Conservation (phyloP, 2,329 filamentous ascomycete genomes). For the Cadophora luteo-olivacea region DNA sequence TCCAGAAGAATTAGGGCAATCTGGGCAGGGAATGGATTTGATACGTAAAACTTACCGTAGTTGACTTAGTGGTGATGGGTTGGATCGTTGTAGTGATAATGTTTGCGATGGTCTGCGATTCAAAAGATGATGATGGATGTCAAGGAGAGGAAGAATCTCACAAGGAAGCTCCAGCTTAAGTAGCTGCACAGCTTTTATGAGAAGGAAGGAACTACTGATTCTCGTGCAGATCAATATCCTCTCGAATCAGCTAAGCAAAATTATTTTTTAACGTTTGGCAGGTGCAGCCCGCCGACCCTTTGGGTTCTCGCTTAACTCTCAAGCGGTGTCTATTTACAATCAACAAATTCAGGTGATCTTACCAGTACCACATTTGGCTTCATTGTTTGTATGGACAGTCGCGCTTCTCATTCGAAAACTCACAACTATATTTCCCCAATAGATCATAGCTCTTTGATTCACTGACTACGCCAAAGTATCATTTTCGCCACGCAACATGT, state of each 20-base stretch:
- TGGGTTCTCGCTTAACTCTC: neutral
- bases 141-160: neutral
- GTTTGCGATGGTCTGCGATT: neutral
- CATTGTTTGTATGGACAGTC: no score
- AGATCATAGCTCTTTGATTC: no score
- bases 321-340: neutral
- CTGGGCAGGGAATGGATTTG: neutral
- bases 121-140: conserved; percentile 7
- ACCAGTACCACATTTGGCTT: no score
- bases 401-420: neutral
- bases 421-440: neutral
- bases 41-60: neutral
- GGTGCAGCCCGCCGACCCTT: neutral
- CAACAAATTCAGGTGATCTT: neutral
- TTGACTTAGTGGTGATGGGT: neutral
- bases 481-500: neutral
- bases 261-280: neutral
- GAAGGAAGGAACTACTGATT: neutral
- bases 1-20: neutral
- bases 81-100: neutral
- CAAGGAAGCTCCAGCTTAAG: neutral
- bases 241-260: no score
- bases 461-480: no score
- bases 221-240: neutral
- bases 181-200: no score